These are phyloP conservation scores for Delonix regia DNA, from an alignment of 306 rosid species.

Conservation along the genomic window DNA sequence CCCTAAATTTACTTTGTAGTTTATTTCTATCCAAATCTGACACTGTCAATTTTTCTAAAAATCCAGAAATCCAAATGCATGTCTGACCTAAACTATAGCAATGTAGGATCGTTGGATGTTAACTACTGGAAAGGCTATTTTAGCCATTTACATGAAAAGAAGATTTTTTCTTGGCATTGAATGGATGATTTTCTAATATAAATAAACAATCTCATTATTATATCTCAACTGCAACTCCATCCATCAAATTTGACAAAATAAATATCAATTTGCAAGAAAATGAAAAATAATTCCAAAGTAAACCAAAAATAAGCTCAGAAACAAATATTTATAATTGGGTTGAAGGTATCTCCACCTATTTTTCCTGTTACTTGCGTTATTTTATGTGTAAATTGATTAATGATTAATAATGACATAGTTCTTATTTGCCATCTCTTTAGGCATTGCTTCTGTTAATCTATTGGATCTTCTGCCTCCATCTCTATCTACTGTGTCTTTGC, in stretches of 20 bases:
- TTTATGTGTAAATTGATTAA: neutral
- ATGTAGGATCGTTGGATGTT: neutral
- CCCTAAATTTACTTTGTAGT: neutral
- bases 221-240: neutral
- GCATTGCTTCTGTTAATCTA: neutral
- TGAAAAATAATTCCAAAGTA: neutral
- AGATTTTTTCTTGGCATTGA: neutral
- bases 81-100: neutral
- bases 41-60: neutral
- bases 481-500: neutral
- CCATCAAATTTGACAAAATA: neutral
- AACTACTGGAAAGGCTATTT: neutral
- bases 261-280: neutral
- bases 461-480: neutral
- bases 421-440: neutral
- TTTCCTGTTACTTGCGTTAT: neutral
- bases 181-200: neutral
- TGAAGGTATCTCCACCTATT: neutral
- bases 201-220: neutral
- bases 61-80: neutral
- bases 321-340: neutral
- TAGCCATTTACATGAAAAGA: neutral
- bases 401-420: neutral
- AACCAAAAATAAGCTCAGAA: neutral
- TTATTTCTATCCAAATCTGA: neutral